Evolutionary conservation across 495 filamentous ascomycete species (phyloP).

Genomic region (Penicillium odoratum): DNA sequence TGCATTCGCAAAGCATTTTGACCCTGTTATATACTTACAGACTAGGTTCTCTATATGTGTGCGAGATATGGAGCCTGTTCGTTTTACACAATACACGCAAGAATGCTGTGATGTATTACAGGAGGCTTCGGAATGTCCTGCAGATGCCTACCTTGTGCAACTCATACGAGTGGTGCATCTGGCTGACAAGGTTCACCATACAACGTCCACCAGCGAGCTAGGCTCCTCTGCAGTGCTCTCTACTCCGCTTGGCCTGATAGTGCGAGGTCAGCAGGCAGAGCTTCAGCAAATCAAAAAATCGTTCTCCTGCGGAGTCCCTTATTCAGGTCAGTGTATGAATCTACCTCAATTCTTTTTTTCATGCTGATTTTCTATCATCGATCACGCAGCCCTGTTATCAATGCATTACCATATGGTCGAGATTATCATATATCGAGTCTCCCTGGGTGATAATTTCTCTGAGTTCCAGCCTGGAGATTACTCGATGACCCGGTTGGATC

Average conservation of each 20-base stretch:
- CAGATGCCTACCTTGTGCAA: slow-evolving; percentile 29
- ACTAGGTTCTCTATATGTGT: slow-evolving; percentile 31
- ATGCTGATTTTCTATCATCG: background rate
- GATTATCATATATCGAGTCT: slow-evolving; percentile 24
- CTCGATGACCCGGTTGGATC: slow-evolving; percentile 17
- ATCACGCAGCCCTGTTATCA: slow-evolving; percentile 14
- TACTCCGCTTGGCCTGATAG: slow-evolving; percentile 19
- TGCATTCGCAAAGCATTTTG: background rate
- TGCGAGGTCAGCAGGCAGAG: slow-evolving; percentile 21
- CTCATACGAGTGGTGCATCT: slow-evolving; percentile 26
- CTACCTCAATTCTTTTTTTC: background rate
- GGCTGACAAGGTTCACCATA: slow-evolving; percentile 18
- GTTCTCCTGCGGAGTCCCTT: slow-evolving; percentile 14
- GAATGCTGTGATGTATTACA: slow-evolving; percentile 24
- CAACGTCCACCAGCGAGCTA: slow-evolving; percentile 12
- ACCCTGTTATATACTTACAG: background rate
- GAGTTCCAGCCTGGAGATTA: slow-evolving; percentile 14
- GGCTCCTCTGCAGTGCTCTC: slow-evolving; percentile 5
- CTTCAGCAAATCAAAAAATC: slow-evolving; percentile 18
- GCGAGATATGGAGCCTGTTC: slow-evolving; percentile 30
- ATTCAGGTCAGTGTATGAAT: slow-evolving; percentile 16
- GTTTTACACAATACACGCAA: slow-evolving; percentile 31
- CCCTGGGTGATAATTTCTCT: slow-evolving; percentile 19
- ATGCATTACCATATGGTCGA: slow-evolving; percentile 26
- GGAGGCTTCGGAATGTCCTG: slow-evolving; percentile 14